phyloP scores from a whole-genome alignment of 2,329 filamentous ascomycete genomes.

The Dactylellina haptotyla region DNA sequence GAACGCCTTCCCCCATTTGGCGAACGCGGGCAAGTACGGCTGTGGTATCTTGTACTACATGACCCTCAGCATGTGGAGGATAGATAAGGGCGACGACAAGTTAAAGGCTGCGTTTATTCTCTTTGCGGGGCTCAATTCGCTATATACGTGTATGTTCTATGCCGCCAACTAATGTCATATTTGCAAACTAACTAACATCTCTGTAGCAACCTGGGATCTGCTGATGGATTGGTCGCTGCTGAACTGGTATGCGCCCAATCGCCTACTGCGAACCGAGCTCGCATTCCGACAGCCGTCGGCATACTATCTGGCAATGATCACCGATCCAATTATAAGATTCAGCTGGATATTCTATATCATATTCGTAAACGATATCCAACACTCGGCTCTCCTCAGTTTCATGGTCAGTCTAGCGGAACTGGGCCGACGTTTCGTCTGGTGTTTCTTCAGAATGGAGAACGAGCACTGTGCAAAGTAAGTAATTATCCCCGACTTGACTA shows the following conservation, averaged over 20 bases:
- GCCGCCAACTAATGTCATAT: neutral
- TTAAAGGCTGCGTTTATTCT: conserved; percentile 78
- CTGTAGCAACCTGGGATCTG: conserved; percentile 83
- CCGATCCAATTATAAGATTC: conserved; percentile 87
- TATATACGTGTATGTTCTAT: conserved; percentile 77
- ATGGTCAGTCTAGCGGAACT: conserved; percentile 81
- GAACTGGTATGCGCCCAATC: conserved; percentile 75
- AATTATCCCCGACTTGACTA: conserved; percentile 26
- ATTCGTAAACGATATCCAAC: conserved; percentile 80
- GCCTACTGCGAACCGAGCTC: conserved; percentile 77
- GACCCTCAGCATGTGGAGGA: conserved; percentile 82
- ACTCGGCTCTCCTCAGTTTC: conserved; percentile 85
- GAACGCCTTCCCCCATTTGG: conserved; percentile 89
- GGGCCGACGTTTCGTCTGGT: conserved; percentile 87
- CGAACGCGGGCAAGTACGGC: conserved; percentile 90
- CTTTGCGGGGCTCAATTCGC: conserved; percentile 80
- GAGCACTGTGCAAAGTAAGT: conserved; percentile 84
- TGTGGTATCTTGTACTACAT: conserved; percentile 84
- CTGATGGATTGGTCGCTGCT: conserved; percentile 97
- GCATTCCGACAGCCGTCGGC: conserved; percentile 81
- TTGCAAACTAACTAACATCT: conserved; percentile 24
- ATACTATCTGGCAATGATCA: conserved; percentile 85
- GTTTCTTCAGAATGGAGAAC: conserved; percentile 93
- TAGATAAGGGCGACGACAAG: conserved; percentile 69
- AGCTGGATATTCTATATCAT: conserved; percentile 95